Base-by-base conservation (phyloP, 106 monocot species). In the Iris macrosiphon region DNA sequence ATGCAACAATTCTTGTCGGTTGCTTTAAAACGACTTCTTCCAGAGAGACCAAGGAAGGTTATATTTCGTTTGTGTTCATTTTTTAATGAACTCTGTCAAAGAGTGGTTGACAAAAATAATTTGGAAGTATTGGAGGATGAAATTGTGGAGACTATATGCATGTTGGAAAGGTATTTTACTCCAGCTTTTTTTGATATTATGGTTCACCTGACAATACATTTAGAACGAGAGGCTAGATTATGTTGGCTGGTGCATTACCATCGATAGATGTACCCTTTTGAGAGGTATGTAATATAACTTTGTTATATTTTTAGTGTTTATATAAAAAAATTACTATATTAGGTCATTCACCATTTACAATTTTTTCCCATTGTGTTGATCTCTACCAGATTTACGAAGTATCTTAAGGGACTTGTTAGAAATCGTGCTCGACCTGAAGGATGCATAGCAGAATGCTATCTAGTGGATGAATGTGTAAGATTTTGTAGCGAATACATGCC, bases 121-220 rank as follows among this genome's bases (percentile, higher is more conserved):
- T 7, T 47, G 2, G 27, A 51, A 4, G 4, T 11, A 23, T 29
- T 51, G 8, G 50, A 51, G 23, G 50, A 51, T 23, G 24, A 23
- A 23, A 25, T 51, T 21, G 9, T 51, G 3, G 28, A 26, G 7
- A 25, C 23, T 1, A 10, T 51, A 4, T 51, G 50, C 4, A 9
- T 26, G 28, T n/a, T 51, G 0, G 50, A 51, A 25, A 51, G 50
- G 15, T 51, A 17, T 27, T 51, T 25, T 27, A 17, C 50, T 26
- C 50, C 50, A n/a, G n/a, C n/a, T n/a, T 26, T 51, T 27, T 51
- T 51, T 51, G 50, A 51, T 4, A 51, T 51, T 26, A 51, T 51
- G 50, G 28, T 51, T 10, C 50, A 51, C 24, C 5, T 51, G 25
- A 6, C 4, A 26, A 5, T 51, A 23, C 50, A 51, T 19, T 23